Conservation (phyloP, 495 filamentous ascomycete species). For the Penicillium turbatum region DNA sequence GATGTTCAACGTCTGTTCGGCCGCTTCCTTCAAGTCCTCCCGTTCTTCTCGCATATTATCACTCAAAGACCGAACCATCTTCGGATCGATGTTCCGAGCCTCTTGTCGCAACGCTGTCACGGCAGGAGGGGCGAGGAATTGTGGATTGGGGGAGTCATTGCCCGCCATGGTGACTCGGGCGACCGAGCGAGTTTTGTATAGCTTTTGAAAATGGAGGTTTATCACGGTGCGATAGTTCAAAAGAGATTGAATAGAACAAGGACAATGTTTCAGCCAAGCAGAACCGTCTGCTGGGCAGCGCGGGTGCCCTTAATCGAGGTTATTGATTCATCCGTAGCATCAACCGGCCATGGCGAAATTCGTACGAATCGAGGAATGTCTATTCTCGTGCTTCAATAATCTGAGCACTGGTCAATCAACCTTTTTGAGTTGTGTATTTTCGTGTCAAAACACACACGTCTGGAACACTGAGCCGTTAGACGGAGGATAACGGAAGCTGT, state of each 20-base stretch:
- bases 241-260: not conserved
- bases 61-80: constrained; percentile 58
- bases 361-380: constrained; percentile 2
- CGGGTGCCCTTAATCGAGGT: constrained; percentile 41
- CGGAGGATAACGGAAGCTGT: constrained; percentile 28
- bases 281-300: constrained; percentile 50
- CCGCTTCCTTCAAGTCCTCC: constrained; percentile 89
- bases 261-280: constrained; percentile 23
- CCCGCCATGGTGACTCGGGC: constrained; percentile 40
- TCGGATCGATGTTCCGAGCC: constrained; percentile 40
- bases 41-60: constrained; percentile 73
- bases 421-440: not conserved
- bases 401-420: not conserved
- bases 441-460: not conserved
- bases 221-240: constrained; percentile 1
- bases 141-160: constrained; percentile 38
- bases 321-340: constrained; percentile 46
- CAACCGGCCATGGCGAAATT: constrained; percentile 40
- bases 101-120: constrained; percentile 54
- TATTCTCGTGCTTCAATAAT: constrained; percentile 11
- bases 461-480: constrained; percentile 17
- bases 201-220: not conserved
- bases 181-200: not conserved
- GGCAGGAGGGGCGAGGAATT: constrained; percentile 48
- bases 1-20: constrained; percentile 92